Base-by-base conservation (phyloP, 768 basidiomycete genomes). In the Strobilomyces echinocephalus region DNA sequence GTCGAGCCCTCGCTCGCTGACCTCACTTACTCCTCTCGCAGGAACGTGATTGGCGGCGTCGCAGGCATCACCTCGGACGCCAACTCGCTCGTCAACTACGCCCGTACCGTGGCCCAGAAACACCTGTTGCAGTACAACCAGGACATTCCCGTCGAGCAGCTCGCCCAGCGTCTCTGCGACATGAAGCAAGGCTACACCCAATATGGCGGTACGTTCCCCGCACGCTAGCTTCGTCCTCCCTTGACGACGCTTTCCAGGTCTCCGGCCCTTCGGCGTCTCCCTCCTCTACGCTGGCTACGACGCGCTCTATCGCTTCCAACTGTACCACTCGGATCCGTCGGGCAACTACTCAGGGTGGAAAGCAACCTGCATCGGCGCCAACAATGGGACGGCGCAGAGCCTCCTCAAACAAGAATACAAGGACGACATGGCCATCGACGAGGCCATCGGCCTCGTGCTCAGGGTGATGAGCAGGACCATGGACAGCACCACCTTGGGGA, bases 291-390 rank as follows among this genome's bases (percentile, higher is more conserved):
- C 95, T 10, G 97, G 97, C 44, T 94, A 92, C 69, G 97, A 99
- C 74, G 85, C 92, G 44, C 89, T 97, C 69, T 93, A 97, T 72
- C 74, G 84, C 53, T 97, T 98, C 81, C 97, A 99, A 69, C 82
- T 99, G 21, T 99, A 98, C 76, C 94, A 97, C 70, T 94, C 92
- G 8, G 97, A 98, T 68, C 97, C 95, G 3, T 95, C 93, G 42
- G 97, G 97, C 11, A 99, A 98, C 73, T 99, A 97, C 72, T 90
- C 88, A 0, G 95, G 95, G 12, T 97, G 95, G 88, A 98, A 97
- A 73, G 97, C 95, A 40, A 97, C 95, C 12, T 97, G 92, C 70
- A 92, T 99, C 61, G 95, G 97, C n/a, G 91, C 95, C 8, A 99
- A 98, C 76, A 97, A 90, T 69, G 90, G 93, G 38, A 97, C 94